Base-by-base conservation (phyloP, 2,329 filamentous ascomycete species). In the Aquanectria penicillioides region DNA sequence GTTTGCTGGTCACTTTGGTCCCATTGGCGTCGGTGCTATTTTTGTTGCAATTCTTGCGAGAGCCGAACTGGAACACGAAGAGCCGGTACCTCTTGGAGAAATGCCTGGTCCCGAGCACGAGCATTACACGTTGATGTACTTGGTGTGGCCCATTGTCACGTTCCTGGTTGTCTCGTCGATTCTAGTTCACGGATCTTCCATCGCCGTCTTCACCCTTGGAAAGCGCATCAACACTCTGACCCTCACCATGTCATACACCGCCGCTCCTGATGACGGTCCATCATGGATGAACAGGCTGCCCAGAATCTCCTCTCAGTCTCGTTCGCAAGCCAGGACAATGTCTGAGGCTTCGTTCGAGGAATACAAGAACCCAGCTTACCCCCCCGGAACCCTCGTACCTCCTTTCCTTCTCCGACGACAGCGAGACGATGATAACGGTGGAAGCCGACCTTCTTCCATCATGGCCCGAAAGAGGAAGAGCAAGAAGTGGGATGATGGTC, bases 151-250 rank as follows among this genome's bases (percentile, higher is more conserved):
- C 0, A 94, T 99, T 57, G 92, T 92, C 0, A 93, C 92, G 1
- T 99, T 99, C 76, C 81, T 99, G 70, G 94, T 99, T 60, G 92
- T 99, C 50, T 85, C 91, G 4, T 99, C 95, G 11, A 99, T 99
- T 69, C 78, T 98, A 31, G 92, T 99, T 1, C 95, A 99, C 71
- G 95, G 95, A 18, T 98, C 95, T n/a, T 98, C 95, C 0, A 91
- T 99, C 68, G 95, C 95, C 5, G 95, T 99, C 8, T 99, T 99
- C 70, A 98, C 95, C 0, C 86, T 99, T 2, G 95, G 95, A 69
- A 99, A 98, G 77, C 94, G 92, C 61, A 99, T 99, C 85, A 98
- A 98, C 78, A 98, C 95, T 0, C 79, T 99, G 66, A 94, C 92
- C 1, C 83, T 99, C 60, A 97, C 95, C 53, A 92, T 99, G 86